Evolutionary conservation across 139 green algal genomes (phyloP).

Genomic region (Tetraselmis striata): DNA sequence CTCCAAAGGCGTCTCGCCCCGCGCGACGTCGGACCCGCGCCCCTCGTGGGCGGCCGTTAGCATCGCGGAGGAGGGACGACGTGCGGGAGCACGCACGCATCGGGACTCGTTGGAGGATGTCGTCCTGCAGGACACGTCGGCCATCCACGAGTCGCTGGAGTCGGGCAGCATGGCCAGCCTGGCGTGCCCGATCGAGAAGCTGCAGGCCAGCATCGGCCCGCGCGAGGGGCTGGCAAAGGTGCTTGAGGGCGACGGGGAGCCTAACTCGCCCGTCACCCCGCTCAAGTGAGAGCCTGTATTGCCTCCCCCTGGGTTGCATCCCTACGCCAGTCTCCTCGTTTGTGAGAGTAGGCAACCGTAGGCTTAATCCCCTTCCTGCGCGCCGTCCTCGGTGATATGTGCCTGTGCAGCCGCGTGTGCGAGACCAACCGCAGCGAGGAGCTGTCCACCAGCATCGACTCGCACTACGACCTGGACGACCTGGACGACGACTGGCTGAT

Average conservation of each 20-base stretch:
- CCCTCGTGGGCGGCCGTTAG: background rate
- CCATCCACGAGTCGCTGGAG: background rate
- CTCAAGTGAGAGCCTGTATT: background rate
- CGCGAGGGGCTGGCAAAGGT: background rate
- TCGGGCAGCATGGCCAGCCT: background rate
- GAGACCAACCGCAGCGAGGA: background rate
- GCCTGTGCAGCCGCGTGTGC: no score
- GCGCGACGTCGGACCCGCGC: no score
- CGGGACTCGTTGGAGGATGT: background rate
- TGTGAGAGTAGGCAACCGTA: background rate
- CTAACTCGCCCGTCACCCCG: background rate
- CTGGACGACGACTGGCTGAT: background rate
- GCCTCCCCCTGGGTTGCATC: no score
- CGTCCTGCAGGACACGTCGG: background rate
- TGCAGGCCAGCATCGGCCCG: background rate
- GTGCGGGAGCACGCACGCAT: background rate
- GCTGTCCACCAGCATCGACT: background rate
- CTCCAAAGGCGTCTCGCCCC: no score
- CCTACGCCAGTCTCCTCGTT: no score
- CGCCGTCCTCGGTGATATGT: no score
- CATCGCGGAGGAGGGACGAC: no score
- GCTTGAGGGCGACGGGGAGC: background rate
- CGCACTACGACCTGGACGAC: background rate
- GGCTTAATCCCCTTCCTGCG: no score
- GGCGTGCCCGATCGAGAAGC: background rate